Evolutionary conservation across 495 filamentous ascomycete species (phyloP).

Genomic region (Lepraria neglecta): DNA sequence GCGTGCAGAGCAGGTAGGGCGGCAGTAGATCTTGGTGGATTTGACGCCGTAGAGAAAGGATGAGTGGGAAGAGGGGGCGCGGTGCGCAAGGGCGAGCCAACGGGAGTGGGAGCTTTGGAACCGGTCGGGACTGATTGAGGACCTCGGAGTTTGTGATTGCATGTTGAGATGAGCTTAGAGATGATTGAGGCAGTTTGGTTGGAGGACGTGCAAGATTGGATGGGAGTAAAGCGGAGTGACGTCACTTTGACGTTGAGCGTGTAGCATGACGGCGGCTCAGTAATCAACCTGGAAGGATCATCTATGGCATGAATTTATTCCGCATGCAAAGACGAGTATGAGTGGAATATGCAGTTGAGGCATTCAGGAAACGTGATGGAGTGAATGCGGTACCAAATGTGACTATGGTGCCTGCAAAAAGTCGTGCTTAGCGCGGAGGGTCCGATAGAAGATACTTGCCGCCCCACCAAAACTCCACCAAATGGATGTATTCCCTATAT

Average conservation of each 20-base stretch:
- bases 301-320: background rate
- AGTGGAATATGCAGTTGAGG: background rate
- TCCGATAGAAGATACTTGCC: too few relatives aligned
- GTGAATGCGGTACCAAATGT: background rate
- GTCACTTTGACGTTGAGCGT: background rate
- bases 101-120: slow-evolving; percentile 5
- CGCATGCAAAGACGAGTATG: background rate
- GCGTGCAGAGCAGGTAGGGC: slow-evolving; percentile 3
- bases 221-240: slow-evolving; percentile 2
- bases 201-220: background rate
- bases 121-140: background rate
- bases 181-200: background rate
- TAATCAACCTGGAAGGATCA: background rate
- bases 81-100: background rate
- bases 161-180: background rate
- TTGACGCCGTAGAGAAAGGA: slow-evolving; percentile 3
- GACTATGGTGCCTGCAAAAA: too few relatives aligned
- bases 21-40: slow-evolving; percentile 2
- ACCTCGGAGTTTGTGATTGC: background rate
- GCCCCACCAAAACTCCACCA: too few relatives aligned
- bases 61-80: slow-evolving; percentile 1
- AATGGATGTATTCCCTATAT: too few relatives aligned
- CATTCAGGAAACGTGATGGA: background rate
- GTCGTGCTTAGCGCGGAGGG: too few relatives aligned
- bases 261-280: background rate